Conservation (phyloP, 768 basidiomycete species). For the Coprinopsis sp. region DNA sequence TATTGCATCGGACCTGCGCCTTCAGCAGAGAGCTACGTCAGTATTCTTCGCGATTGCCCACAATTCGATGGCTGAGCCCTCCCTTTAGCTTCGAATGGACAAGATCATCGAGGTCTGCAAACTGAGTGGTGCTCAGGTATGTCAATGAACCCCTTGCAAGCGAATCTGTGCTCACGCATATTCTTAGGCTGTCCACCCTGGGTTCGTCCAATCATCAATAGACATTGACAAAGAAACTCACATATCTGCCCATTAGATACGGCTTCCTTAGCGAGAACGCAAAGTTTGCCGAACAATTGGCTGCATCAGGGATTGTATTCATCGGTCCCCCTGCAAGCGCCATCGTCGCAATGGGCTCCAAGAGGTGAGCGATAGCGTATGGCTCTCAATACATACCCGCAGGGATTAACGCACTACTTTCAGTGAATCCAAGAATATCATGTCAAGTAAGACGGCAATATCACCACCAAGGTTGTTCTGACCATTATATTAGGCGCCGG, state of each 20-base stretch:
- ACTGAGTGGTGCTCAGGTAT: constrained; percentile 78
- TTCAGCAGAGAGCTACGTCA: constrained; percentile 83
- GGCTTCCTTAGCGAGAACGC: constrained; percentile 94
- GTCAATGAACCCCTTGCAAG: constrained; percentile 13
- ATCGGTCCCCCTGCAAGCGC: constrained; percentile 88
- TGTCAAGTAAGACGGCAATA: constrained; percentile 52
- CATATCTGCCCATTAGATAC: constrained; percentile 41
- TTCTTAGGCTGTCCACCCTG: constrained; percentile 86
- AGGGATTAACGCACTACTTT: constrained; percentile 19
- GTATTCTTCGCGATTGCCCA: constrained; percentile 22
- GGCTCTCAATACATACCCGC: background rate
- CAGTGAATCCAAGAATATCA: constrained; percentile 91
- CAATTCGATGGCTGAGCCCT: constrained; percentile 1
- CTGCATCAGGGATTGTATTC: constrained; percentile 79
- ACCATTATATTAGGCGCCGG: constrained; percentile 54
- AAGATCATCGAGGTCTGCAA: constrained; percentile 84
- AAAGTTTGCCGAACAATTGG: constrained; percentile 66
- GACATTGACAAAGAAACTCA: constrained; percentile 6
- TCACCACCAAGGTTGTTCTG: background rate
- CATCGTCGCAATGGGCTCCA: constrained; percentile 92
- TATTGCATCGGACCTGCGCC: constrained; percentile 91
- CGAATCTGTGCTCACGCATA: constrained; percentile 3
- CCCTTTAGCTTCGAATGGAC: constrained; percentile 69
- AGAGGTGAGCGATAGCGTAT: constrained; percentile 52
- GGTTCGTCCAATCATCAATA: constrained; percentile 38